Evolutionary conservation across 2,329 filamentous ascomycete species (phyloP).

Genomic region (Trichoderma sp.): DNA sequence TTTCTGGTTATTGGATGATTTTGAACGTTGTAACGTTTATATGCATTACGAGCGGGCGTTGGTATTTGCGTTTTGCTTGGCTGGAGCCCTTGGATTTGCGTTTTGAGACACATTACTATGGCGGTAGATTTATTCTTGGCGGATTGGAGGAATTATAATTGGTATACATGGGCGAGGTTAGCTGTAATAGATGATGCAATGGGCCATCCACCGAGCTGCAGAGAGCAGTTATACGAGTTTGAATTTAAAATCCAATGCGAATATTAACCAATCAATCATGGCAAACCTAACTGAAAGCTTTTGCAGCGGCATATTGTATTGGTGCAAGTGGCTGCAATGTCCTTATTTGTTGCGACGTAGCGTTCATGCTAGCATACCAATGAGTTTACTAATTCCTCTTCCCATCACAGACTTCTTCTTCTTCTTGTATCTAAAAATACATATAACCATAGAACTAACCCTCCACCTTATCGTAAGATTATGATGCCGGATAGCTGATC

Average conservation of each 20-base stretch:
- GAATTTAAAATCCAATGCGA: neutral
- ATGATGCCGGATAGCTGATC: neutral
- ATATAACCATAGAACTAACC: neutral
- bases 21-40: neutral
- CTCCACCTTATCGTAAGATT: neutral
- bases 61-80: neutral
- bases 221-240: neutral
- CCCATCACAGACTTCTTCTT: neutral
- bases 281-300: neutral
- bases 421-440: neutral
- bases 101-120: neutral
- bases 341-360: neutral
- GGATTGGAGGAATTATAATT: neutral
- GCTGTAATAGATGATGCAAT: constrained; percentile 1
- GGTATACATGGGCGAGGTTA: neutral
- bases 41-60: constrained; percentile 20
- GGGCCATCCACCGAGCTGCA: neutral
- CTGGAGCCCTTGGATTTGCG: neutral
- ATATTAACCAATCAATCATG: neutral
- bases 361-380: neutral
- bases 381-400: neutral
- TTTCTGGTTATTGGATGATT: neutral
- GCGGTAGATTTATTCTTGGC: neutral
- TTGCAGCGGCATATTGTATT: neutral
- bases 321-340: neutral